Evolutionary conservation across 257 asterid species (phyloP).

Genomic region (Nicotiana paniculata): DNA sequence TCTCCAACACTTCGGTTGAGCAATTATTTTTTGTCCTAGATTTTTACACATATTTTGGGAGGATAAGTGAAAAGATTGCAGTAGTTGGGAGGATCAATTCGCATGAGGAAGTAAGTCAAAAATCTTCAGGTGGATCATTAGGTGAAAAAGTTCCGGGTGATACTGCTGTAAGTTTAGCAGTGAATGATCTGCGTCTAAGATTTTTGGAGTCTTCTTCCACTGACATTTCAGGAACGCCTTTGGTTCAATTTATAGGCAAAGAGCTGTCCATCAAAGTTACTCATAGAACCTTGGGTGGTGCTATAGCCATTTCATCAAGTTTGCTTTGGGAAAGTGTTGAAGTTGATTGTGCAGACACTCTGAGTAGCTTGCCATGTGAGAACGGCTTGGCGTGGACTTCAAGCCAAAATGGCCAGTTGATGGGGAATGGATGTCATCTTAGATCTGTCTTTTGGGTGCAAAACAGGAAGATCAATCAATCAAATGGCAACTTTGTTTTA

Average conservation of each 20-base stretch:
- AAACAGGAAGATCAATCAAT: conserved; percentile 34
- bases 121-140: conserved; percentile 38
- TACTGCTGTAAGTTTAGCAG: conserved; percentile 60
- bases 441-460: conserved; percentile 95
- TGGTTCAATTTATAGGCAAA: conserved; percentile 75
- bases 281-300: conserved; percentile 94
- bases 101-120: conserved; percentile 32
- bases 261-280: conserved; percentile 60
- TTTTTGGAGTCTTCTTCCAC: conserved; percentile 66
- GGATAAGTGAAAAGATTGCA: conserved; percentile 69
- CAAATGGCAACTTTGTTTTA: conserved; percentile 27
- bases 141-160: conserved; percentile 78
- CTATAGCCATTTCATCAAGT: conserved; percentile 77
- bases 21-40: conserved; percentile 85
- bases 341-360: conserved; percentile 70
- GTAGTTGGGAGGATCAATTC: conserved; percentile 46
- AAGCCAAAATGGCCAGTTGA: conserved; percentile 15
- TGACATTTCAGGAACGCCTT: conserved; percentile 47
- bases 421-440: conserved; percentile 42
- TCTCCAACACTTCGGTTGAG: conserved; percentile 84
- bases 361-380: conserved; percentile 33
- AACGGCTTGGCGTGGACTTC: conserved; percentile 25
- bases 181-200: conserved; percentile 64
- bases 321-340: conserved; percentile 76
- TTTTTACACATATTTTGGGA: conserved; percentile 69